phyloP scores from a whole-genome alignment of 192 early-diverging fungal genomes.

The Coemansia sp. region DNA sequence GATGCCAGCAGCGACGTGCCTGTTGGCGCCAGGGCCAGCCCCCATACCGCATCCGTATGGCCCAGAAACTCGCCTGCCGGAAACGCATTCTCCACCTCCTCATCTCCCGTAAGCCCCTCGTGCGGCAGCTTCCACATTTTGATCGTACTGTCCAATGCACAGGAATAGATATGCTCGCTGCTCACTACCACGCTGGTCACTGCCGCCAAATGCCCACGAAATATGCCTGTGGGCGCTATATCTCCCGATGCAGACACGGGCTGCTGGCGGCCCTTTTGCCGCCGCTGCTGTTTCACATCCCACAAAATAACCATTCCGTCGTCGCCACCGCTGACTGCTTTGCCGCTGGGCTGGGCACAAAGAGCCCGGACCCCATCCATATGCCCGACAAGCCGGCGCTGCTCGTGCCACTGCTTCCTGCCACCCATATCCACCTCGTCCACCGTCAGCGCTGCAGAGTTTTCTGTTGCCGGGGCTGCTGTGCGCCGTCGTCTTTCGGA shows the following conservation, averaged over 20 bases:
- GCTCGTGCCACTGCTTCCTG: background rate
- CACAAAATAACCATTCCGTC: constrained; percentile 47
- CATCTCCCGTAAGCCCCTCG: constrained; percentile 9
- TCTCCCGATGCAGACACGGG: background rate
- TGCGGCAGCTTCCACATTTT: constrained; percentile 29
- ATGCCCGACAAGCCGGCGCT: constrained; percentile 32
- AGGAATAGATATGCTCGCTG: constrained; percentile 30
- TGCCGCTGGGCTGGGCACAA: constrained; percentile 1
- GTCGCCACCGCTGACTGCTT: constrained; percentile 25
- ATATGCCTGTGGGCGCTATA: constrained; percentile 14
- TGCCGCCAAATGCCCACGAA: constrained; percentile 43
- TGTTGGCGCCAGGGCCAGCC: constrained; percentile 18
- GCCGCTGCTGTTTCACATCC: constrained; percentile 26
- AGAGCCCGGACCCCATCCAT: constrained; percentile 41
- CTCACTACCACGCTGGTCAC: constrained; percentile 34
- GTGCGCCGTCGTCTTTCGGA: constrained; percentile 22
- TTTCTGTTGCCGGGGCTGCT: background rate
- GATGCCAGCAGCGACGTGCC: constrained; percentile 34
- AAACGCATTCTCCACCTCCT: constrained; percentile 20
- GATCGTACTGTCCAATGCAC: constrained; percentile 38
- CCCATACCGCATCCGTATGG: constrained; percentile 49
- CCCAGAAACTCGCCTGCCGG: constrained; percentile 18
- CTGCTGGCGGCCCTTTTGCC: constrained; percentile 2
- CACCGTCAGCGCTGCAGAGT: constrained; percentile 12
- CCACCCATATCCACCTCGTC: constrained; percentile 14